Conservation (phyloP, 2,329 filamentous ascomycete genomes). For the Trichoderma gracile region DNA sequence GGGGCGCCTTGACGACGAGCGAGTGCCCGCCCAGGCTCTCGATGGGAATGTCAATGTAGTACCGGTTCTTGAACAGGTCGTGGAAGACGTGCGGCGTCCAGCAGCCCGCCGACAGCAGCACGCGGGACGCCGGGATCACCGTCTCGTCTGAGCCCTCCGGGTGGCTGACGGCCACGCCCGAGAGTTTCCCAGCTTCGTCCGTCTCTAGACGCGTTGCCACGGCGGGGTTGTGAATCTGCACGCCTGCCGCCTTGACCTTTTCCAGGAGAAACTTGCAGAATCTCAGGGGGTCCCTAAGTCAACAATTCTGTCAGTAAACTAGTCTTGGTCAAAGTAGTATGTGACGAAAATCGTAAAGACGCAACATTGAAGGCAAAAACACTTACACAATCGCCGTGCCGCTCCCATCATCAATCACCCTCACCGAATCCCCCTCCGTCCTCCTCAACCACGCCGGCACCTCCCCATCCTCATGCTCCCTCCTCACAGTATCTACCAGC, state of each 20-base stretch:
- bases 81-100: constrained; percentile 70
- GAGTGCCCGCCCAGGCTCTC: constrained; percentile 68
- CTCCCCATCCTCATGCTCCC: constrained; percentile 37
- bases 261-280: constrained; percentile 67
- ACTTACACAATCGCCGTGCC: constrained; percentile 66
- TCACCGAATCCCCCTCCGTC: constrained; percentile 55
- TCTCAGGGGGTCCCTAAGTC: constrained; percentile 61
- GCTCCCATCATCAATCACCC: constrained; percentile 61
- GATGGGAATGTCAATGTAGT: constrained; percentile 52
- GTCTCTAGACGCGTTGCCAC: constrained; percentile 53
- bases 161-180: constrained; percentile 52
- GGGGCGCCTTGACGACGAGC: constrained; percentile 63
- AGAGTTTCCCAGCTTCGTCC: constrained; percentile 53
- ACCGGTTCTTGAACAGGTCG: constrained; percentile 59
- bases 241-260: constrained; percentile 58
- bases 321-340: too few relatives aligned
- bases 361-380: too few relatives aligned
- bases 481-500: constrained; percentile 42
- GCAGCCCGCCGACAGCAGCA: constrained; percentile 68
- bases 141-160: constrained; percentile 46
- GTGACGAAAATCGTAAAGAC: not conserved
- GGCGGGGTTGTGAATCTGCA: constrained; percentile 66
- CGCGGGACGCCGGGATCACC: constrained; percentile 61
- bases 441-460: constrained; percentile 39
- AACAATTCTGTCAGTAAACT: too few relatives aligned